Percentiles rank a stretch among this genome's conserved stretches.
Evolutionary conservation across 768 basidiomycete genomes (phyloP).

Genomic region (Hygrophoropsis aurantiaca): DNA sequence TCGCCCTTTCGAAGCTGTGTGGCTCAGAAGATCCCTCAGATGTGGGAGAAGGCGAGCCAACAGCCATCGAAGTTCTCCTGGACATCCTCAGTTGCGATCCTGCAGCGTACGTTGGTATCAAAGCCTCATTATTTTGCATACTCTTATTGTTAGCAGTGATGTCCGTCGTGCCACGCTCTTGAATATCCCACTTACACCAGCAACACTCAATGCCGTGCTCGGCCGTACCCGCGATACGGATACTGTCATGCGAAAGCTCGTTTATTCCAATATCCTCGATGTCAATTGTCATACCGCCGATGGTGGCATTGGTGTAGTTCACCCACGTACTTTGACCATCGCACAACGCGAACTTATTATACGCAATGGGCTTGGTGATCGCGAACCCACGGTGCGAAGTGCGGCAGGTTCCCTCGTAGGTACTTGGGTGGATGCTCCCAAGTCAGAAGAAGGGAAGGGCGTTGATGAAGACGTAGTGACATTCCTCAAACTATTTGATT

Average conservation of each 20-base stretch:
- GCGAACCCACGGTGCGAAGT: slow-evolving; percentile 69
- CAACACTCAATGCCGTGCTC: slow-evolving; percentile 66
- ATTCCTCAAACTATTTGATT: slow-evolving; percentile 60
- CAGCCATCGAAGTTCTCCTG: slow-evolving; percentile 59
- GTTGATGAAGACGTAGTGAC: slow-evolving; percentile 41
- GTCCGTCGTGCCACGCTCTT: slow-evolving; percentile 80
- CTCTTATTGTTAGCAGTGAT: slow-evolving; percentile 50
- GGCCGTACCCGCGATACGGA: slow-evolving; percentile 81
- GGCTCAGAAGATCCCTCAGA: slow-evolving; percentile 66
- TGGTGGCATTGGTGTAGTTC: slow-evolving; percentile 49
- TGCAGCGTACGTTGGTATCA: slow-evolving; percentile 49
- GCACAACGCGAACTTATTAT: slow-evolving; percentile 77
- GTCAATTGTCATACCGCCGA: slow-evolving; percentile 35
- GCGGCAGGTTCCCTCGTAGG: slow-evolving; percentile 74
- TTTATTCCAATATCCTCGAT: slow-evolving; percentile 63
- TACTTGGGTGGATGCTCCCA: slow-evolving; percentile 67
- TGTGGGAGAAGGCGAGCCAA: slow-evolving; percentile 42
- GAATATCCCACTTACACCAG: slow-evolving; percentile 59
- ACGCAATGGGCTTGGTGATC: slow-evolving; percentile 81
- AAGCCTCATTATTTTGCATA: not conserved
- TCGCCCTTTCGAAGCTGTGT: slow-evolving; percentile 76
- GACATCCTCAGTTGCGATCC: slow-evolving; percentile 71
- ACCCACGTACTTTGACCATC: slow-evolving; percentile 66
- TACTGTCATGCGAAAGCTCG: slow-evolving; percentile 65
- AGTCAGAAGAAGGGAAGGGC: slow-evolving; percentile 35